Conservation (phyloP, 768 basidiomycete species). For the Boletellus sp. region DNA sequence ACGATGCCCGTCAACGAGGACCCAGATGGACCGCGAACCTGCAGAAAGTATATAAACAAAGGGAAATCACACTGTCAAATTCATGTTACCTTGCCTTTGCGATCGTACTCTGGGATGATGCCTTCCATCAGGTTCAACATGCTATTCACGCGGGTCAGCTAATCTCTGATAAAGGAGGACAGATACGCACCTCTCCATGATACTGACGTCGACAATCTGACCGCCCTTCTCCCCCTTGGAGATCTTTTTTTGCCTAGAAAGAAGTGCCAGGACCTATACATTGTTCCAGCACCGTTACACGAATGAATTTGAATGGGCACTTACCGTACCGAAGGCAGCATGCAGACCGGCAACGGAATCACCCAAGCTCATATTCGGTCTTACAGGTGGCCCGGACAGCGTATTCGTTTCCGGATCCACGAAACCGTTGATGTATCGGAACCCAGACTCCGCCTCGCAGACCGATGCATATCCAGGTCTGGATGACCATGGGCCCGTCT, state of each 20-base stretch:
- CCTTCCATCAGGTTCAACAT: constrained; percentile 80
- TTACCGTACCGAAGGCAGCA: constrained; percentile 69
- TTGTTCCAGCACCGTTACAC: not conserved
- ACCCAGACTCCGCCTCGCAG: constrained; percentile 73
- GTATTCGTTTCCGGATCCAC: constrained; percentile 50
- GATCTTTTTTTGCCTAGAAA: constrained; percentile 40
- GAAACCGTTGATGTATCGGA: constrained; percentile 68
- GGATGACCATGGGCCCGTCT: constrained; percentile 69
- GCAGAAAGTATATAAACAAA: not conserved
- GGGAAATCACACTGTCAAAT: not conserved
- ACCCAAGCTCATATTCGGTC: constrained; percentile 70
- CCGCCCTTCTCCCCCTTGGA: constrained; percentile 34
- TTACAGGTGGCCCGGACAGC: constrained; percentile 58
- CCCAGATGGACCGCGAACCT: constrained; percentile 70
- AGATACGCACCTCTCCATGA: constrained; percentile 55
- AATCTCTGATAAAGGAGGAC: not conserved
- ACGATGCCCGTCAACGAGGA: constrained; percentile 75
- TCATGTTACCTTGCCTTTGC: constrained; percentile 54
- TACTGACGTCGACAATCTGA: constrained; percentile 70
- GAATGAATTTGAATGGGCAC: constrained; percentile 7
- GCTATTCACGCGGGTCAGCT: constrained; percentile 29
- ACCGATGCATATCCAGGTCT: constrained; percentile 72
- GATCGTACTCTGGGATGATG: constrained; percentile 70
- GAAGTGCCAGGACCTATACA: constrained; percentile 54
- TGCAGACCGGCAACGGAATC: constrained; percentile 71